phyloP scores from a whole-genome alignment of 2,329 filamentous ascomycete genomes.

The Ophiostoma tasmaniense region DNA sequence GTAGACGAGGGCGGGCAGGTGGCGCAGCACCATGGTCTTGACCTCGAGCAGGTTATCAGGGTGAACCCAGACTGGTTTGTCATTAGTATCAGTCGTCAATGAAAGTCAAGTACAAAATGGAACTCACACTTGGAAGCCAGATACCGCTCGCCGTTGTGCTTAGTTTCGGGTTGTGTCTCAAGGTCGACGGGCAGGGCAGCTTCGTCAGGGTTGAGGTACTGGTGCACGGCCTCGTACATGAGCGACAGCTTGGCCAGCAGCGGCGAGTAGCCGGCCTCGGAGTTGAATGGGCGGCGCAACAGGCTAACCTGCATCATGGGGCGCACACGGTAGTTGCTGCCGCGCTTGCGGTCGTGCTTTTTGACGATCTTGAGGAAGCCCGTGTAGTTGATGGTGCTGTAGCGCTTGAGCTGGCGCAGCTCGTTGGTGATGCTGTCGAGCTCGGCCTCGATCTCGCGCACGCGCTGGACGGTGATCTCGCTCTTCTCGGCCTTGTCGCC shows the following conservation, averaged over 20 bases:
- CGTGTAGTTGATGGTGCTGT: constrained; percentile 93
- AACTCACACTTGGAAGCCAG: constrained; percentile 75
- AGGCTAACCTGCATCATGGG: constrained; percentile 87
- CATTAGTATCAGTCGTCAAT: background rate
- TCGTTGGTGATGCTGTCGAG: constrained; percentile 84
- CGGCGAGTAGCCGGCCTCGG: constrained; percentile 78
- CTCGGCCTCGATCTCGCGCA: constrained; percentile 67
- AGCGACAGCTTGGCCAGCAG: constrained; percentile 83
- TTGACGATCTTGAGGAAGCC: constrained; percentile 97
- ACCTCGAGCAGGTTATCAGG: constrained; percentile 92
- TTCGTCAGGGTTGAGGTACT: constrained; percentile 57
- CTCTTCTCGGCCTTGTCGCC: constrained; percentile 32
- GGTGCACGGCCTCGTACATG: constrained; percentile 91
- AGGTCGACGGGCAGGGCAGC: constrained; percentile 36
- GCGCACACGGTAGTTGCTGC: constrained; percentile 75
- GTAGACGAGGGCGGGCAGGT: constrained; percentile 84
- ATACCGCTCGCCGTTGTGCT: constrained; percentile 61
- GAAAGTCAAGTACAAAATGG: background rate
- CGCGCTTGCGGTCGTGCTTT: constrained; percentile 94
- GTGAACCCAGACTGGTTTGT: constrained; percentile 68
- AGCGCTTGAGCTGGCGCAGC: constrained; percentile 87
- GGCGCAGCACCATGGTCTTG: constrained; percentile 88
- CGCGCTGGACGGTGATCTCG: constrained; percentile 41
- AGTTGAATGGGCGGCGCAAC: constrained; percentile 86
- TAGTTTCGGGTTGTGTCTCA: constrained; percentile 45